Base-by-base conservation (phyloP, 2,329 filamentous ascomycete genomes). In the Neopestalotiopsis clavispora region DNA sequence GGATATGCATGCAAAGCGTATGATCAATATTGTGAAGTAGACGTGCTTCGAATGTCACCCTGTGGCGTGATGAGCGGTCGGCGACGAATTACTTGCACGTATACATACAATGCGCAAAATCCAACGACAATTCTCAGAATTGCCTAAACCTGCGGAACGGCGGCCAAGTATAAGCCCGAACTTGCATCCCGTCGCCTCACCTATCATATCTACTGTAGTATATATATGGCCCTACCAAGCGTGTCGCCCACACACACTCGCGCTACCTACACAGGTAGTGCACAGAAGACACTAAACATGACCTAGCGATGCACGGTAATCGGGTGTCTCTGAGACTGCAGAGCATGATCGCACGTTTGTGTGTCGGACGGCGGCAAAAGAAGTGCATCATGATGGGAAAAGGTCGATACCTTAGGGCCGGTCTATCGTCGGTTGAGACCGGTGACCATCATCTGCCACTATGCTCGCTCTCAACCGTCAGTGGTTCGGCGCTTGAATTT, bases 231-330 rank as follows among this genome's bases (percentile, higher is more conserved):
- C 14, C 6, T 17, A 17, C 14, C 14, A 52, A n/a, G n/a, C 45
- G 17, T n/a, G 45, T 20, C 45, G 20, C 45, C 45, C 45, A 52
- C 45, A n/a, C 45, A 52, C 45, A 52, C 45, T n/a, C 17, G 4
- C 45, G n/a, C 20, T 52, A 17, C 45, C n/a, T 20, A 17, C 45
- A 52, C 45, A 38, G 10, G 34, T 38, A 38, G 34, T 7, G 34
- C 45, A 52, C 45, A 17, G 17, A n/a, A 20, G 45, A 20, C 45
- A 52, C 45, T 52, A 52, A 5, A 49, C 63, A 65, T n/a, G n/a
- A 52, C n/a, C 62, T 65, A 65, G 40, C 32, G 38, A 65, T 40
- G 62, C 62, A 65, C 40, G 62, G 28, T 49, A 65, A 63, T 65
- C 62, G 62, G 62, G 62, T 65, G 59, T 34, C 59, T 34, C 59